Evolutionary conservation across 2,329 filamentous ascomycete genomes (phyloP).

Genomic region (Epichloe bromicola): DNA sequence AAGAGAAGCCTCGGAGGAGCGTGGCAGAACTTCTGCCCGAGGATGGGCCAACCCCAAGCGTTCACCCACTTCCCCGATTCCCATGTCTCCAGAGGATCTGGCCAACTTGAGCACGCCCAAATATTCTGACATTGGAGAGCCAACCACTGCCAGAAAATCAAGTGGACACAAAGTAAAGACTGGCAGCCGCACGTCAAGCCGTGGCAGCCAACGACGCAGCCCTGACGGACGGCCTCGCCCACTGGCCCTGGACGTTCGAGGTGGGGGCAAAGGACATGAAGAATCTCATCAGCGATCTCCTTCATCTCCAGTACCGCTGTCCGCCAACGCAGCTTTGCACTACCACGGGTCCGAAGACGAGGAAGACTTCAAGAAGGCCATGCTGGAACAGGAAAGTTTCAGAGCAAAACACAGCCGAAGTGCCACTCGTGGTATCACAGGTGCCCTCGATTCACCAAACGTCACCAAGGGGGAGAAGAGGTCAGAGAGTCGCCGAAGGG

Average conservation of each 20-base stretch:
- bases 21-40: conserved; percentile 51
- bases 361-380: conserved; percentile 40
- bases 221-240: conserved; percentile 29
- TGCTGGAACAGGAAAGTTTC: conserved; percentile 42
- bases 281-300: conserved; percentile 56
- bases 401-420: conserved; percentile 42
- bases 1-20: conserved; percentile 54
- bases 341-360: conserved; percentile 49
- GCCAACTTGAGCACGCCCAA: conserved; percentile 44
- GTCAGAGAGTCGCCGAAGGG: conserved; percentile 26
- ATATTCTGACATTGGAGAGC: conserved; percentile 23
- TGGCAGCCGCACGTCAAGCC: conserved; percentile 36
- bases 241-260: conserved; percentile 38
- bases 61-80: conserved; percentile 82
- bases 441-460: conserved; percentile 19
- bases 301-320: conserved; percentile 68
- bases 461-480: conserved; percentile 23
- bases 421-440: conserved; percentile 24
- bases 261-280: conserved; percentile 48
- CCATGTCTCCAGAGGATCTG: conserved; percentile 86
- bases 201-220: conserved; percentile 33
- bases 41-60: conserved; percentile 64
- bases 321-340: conserved; percentile 28
- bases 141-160: conserved; percentile 32
- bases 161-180: conserved; percentile 18